Evolutionary conservation across 2,329 filamentous ascomycete genomes (phyloP).

Genomic region (Colletotrichum eremochloae): DNA sequence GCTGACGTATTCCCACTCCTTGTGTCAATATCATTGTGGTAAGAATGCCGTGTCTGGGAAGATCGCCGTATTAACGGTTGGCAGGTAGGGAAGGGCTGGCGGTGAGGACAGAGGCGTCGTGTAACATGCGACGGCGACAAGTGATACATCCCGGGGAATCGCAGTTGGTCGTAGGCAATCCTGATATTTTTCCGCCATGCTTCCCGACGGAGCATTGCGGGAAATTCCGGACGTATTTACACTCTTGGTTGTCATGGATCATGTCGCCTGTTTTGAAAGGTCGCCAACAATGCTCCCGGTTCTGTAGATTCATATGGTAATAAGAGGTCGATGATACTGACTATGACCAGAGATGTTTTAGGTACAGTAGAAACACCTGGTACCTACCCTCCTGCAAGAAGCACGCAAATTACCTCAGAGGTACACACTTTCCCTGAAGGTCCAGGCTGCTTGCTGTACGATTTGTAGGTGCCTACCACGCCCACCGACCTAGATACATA

Average conservation of each 20-base stretch:
- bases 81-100: background rate
- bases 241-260: background rate
- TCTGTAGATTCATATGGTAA: background rate
- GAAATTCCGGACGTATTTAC: background rate
- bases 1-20: slow-evolving; percentile 21
- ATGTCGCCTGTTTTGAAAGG: background rate
- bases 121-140: slow-evolving; percentile 13
- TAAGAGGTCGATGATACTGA: background rate
- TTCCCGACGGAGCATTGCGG: background rate
- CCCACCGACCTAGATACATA: background rate
- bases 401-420: too few relatives aligned
- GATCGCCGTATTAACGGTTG: background rate
- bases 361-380: background rate
- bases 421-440: slow-evolving; percentile 11
- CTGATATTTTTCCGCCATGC: background rate
- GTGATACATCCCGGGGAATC: background rate
- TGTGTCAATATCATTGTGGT: background rate
- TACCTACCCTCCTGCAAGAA: background rate
- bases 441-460: background rate
- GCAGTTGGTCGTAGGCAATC: background rate
- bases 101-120: background rate
- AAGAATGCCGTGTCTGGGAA: background rate
- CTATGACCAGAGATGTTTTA: background rate
- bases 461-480: background rate
- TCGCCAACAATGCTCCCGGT: too few relatives aligned